A percentile compares a stretch with the other conserved stretches of the same genome.
These are phyloP conservation scores for Millerozyma acaciae DNA, from an alignment of 805 yeast species.

Conservation along the genomic window DNA sequence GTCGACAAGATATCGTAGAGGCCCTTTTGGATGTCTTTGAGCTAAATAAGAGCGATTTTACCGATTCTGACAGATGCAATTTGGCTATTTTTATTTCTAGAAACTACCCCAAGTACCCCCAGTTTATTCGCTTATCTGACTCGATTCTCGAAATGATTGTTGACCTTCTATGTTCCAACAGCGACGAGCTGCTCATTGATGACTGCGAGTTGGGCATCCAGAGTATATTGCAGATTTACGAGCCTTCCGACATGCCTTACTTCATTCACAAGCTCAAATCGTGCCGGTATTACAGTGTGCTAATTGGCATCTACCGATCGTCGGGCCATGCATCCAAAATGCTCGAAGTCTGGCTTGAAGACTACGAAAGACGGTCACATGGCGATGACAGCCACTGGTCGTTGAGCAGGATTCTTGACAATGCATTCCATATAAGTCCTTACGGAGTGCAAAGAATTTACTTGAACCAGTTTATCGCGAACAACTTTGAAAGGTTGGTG, in stretches of 20 bases:
- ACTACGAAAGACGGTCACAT: slow-evolving; percentile 9
- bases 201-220: slow-evolving; percentile 78
- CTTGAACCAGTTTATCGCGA: slow-evolving; percentile 21
- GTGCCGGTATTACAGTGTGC: slow-evolving; percentile 55
- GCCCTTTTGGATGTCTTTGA: slow-evolving; percentile 59
- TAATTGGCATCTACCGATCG: slow-evolving; percentile 52
- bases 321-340: slow-evolving; percentile 53
- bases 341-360: slow-evolving; percentile 48
- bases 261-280: slow-evolving; percentile 50
- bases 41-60: slow-evolving; percentile 22
- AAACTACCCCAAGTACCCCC: slow-evolving; percentile 80
- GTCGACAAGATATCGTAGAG: slow-evolving; percentile 75
- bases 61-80: slow-evolving; percentile 22
- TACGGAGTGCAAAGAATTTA: slow-evolving; percentile 16
- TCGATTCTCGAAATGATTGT: slow-evolving; percentile 47
- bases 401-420: slow-evolving; percentile 14
- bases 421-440: slow-evolving; percentile 7
- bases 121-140: slow-evolving; percentile 72
- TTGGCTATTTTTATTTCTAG: slow-evolving; percentile 72
- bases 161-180: slow-evolving; percentile 44
- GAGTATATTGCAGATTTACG: slow-evolving; percentile 62
- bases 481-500: slow-evolving; percentile 21
- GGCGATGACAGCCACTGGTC: slow-evolving; percentile 12
- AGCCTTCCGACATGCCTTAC: slow-evolving; percentile 49
- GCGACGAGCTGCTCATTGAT: slow-evolving; percentile 30